Conservation (phyloP, 208 protist genomes). For the Trypanosoma scelopori region DNA sequence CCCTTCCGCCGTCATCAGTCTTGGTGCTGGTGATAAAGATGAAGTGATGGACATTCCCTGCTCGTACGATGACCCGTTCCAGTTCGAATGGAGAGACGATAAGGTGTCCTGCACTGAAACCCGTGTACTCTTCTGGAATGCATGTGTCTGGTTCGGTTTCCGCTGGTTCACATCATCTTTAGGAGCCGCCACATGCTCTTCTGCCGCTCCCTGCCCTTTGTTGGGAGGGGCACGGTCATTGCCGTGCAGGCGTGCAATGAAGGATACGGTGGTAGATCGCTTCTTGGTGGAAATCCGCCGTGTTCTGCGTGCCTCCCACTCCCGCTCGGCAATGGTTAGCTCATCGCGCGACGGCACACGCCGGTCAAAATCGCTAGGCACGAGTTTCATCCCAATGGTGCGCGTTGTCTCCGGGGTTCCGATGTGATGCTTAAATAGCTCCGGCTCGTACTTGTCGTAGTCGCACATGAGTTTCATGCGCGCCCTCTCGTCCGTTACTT, state of each 20-base stretch:
- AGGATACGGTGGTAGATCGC: too few relatives aligned
- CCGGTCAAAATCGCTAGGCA: slow-evolving; percentile 66
- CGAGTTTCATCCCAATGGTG: slow-evolving; percentile 66
- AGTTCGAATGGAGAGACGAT: too few relatives aligned
- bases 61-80: too few relatives aligned
- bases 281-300: background rate
- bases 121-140: too few relatives aligned
- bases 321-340: slow-evolving; percentile 61
- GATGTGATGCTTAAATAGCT: slow-evolving; percentile 87
- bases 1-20: background rate
- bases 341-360: slow-evolving; percentile 55
- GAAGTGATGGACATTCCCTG: too few relatives aligned
- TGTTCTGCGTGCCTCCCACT: slow-evolving; percentile 45
- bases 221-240: too few relatives aligned
- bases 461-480: slow-evolving; percentile 78
- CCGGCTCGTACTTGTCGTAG: slow-evolving; percentile 88
- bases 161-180: too few relatives aligned
- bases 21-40: background rate
- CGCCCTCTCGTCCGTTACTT: slow-evolving; percentile 76
- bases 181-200: too few relatives aligned
- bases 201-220: background rate
- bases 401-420: slow-evolving; percentile 60
- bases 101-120: too few relatives aligned
- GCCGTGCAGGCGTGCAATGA: too few relatives aligned
- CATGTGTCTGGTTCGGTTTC: too few relatives aligned